Evolutionary conservation across 2,329 filamentous ascomycete species (phyloP), one percentile per base, ranked within the genome.

Genomic region (Pseudogymnoascus sp.): DNA sequence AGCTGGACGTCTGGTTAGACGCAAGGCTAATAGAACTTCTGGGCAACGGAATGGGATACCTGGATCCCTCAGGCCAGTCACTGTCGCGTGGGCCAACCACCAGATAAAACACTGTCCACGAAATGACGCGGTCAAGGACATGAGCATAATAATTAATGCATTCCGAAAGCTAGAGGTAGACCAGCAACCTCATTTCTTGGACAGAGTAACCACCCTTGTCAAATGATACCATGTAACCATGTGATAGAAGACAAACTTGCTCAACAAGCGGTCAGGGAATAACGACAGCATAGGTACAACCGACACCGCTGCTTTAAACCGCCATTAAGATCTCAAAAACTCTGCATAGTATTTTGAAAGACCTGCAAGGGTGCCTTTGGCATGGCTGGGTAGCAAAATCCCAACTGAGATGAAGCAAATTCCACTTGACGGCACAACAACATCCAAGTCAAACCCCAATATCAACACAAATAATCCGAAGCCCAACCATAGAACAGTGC

Each of bases 21-120:
- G 49, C 49, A 56, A 56, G 49, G 49, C 49, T 56, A 56, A 56
- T 56, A 56, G 34, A 34, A 21, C 28, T 34, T 34, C 16, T 56
- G 25, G 6, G 25, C 49, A 56, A 53, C 5, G 5, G 49, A 14
- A 34, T 12, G 49, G 49, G 5, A 46, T 12, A 28, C 28, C 28
- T 36, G 28, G 49, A 36, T 3, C 23, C 49, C 9, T 9, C 9
- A 18, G 46, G 49, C 28, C 21, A 49, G 43, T 8, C 43, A 25
- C 3, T 14, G 49, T 56, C 49, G 34, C 49, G 49, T 56, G 49
- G 21, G 46, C 3, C 49, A 14, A 31, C 28, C 28, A 21, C n/a
- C n/a, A 56, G 49, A 21, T 56, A 21, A 56, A 56, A 14, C 28
- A 21, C 12, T 21, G 28, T 18, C 12, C 49, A 56, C 28, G 11